Evolutionary conservation across 768 basidiomycete genomes (phyloP).

Genomic region (Mycena sanguinolenta): DNA sequence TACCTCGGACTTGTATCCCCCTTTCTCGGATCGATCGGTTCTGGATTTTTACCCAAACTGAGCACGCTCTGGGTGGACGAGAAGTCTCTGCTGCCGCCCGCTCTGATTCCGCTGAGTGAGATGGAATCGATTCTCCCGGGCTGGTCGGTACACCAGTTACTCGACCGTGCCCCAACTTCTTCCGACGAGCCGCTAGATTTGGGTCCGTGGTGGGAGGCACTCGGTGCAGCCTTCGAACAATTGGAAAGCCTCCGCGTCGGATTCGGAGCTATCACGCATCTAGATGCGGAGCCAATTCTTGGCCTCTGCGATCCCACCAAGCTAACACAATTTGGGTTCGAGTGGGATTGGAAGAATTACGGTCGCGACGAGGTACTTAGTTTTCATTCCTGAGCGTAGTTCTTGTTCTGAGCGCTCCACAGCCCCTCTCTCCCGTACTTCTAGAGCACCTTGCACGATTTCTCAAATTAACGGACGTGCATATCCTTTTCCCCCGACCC

Average conservation of each 20-base stretch:
- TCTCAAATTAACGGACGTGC: constrained; percentile 12
- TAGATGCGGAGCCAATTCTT: background rate
- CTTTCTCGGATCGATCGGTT: constrained; percentile 5
- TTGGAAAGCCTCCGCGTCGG: constrained; percentile 24
- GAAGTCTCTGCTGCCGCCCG: constrained; percentile 17
- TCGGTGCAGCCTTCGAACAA: background rate
- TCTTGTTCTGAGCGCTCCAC: background rate
- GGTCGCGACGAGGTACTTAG: constrained; percentile 19
- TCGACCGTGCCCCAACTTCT: background rate
- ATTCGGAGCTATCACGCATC: constrained; percentile 16
- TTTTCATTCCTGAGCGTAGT: background rate
- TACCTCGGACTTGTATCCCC: constrained; percentile 37
- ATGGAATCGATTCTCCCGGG: background rate
- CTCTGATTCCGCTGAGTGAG: background rate
- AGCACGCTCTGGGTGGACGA: constrained; percentile 40
- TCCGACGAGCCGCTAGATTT: background rate
- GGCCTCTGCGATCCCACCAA: constrained; percentile 6
- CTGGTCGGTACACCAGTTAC: background rate
- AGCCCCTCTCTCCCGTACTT: constrained; percentile 1
- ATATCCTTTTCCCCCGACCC: constrained; percentile 25
- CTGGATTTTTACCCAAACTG: constrained; percentile 33
- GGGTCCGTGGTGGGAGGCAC: background rate
- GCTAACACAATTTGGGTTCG: constrained; percentile 25
- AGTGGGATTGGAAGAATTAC: constrained; percentile 25
- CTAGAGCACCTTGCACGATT: background rate